These are phyloP conservation scores for Citrus sp. DNA, from an alignment of 345 rosid species.

Conservation along the genomic window DNA sequence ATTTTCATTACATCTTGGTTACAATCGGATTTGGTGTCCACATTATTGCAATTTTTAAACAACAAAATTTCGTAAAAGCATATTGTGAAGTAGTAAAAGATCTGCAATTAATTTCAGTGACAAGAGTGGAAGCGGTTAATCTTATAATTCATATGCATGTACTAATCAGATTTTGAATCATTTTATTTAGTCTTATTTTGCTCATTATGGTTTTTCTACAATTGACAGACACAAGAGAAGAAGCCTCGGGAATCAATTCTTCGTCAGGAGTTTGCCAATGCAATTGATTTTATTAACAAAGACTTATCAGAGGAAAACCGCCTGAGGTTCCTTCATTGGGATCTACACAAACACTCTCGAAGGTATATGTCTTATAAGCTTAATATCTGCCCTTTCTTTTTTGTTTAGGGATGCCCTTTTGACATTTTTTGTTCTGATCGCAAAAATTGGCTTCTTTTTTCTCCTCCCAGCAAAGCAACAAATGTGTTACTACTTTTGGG, in stretches of 20 bases:
- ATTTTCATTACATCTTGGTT: background rate
- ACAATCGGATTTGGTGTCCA: background rate
- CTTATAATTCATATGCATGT: background rate
- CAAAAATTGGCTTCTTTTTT: slow-evolving; percentile 10
- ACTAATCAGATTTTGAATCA: slow-evolving; percentile 2
- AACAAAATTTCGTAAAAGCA: slow-evolving; percentile 2
- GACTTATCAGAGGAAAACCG: slow-evolving; percentile 74
- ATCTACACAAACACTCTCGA: slow-evolving; percentile 77
- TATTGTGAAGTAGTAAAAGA: slow-evolving; percentile 3
- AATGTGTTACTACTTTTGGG: slow-evolving; percentile 73
- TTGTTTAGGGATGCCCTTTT: background rate
- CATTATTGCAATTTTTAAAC: background rate
- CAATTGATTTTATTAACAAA: slow-evolving; percentile 86
- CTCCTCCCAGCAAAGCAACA: slow-evolving; percentile 70
- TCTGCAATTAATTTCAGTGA: background rate
- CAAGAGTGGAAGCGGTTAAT: background rate
- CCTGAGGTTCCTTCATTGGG: slow-evolving; percentile 86
- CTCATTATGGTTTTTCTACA: slow-evolving; percentile 11
- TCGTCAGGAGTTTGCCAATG: slow-evolving; percentile 93
- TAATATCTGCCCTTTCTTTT: background rate
- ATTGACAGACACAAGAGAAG: slow-evolving; percentile 58
- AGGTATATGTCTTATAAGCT: slow-evolving; percentile 45
- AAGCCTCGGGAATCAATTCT: slow-evolving; percentile 94
- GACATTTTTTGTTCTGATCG: slow-evolving; percentile 2
- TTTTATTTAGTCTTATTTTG: slow-evolving; percentile 10